Conservation (phyloP, 2,329 filamentous ascomycete genomes). For the Colletotrichum cuscutae region DNA sequence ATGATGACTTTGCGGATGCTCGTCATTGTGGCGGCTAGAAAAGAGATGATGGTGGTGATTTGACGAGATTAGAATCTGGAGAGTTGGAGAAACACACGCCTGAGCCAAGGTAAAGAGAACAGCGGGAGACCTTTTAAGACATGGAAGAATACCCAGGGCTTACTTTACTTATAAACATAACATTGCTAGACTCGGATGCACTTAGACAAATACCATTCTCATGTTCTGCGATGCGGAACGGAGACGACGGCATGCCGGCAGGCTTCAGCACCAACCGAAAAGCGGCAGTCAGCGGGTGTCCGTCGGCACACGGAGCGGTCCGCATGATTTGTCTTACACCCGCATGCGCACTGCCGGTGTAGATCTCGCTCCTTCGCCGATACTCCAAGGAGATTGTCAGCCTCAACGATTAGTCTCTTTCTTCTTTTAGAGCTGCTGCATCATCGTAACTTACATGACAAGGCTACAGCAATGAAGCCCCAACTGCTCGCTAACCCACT, state of each 20-base stretch:
- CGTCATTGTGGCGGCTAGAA: neutral
- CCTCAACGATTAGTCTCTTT: rapidly evolving
- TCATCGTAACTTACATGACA: neutral
- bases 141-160: no score
- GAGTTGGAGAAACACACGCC: neutral
- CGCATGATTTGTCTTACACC: neutral
- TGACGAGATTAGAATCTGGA: neutral
- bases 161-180: neutral
- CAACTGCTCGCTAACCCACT: no score
- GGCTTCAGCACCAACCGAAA: neutral
- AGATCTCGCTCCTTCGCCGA: neutral
- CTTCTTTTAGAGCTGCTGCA: neutral
- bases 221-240: neutral
- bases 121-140: neutral
- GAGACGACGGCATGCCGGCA: neutral
- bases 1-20: constrained; percentile 59
- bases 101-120: neutral
- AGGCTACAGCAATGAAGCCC: no score
- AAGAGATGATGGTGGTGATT: neutral
- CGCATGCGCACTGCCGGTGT: neutral
- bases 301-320: neutral
- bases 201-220: neutral
- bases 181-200: neutral
- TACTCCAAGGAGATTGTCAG: neutral
- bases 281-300: neutral